Evolutionary conservation across 805 yeast genomes (phyloP).

Genomic region (Candida arabinofermentans): DNA sequence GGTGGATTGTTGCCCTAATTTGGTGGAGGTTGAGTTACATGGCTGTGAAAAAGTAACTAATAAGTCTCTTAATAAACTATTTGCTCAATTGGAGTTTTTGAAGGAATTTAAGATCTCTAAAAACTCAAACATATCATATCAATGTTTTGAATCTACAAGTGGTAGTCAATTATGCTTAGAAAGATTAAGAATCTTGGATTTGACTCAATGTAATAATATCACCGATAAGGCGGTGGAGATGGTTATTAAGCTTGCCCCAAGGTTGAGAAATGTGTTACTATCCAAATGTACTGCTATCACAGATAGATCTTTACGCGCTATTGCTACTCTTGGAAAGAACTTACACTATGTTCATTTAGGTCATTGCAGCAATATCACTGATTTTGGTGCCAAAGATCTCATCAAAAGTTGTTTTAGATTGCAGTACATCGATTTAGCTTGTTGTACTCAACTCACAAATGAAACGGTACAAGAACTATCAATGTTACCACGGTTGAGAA

Average conservation of each 20-base stretch:
- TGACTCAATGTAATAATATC: slow-evolving; percentile 76
- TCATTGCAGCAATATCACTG: slow-evolving; percentile 88
- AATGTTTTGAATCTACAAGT: slow-evolving; percentile 43
- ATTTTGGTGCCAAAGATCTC: slow-evolving; percentile 73
- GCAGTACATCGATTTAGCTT: slow-evolving; percentile 91
- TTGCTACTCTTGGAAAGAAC: slow-evolving; percentile 71
- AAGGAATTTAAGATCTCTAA: slow-evolving; percentile 82
- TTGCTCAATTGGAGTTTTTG: slow-evolving; percentile 61
- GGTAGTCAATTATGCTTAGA: slow-evolving; percentile 42
- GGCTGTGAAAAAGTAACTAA: slow-evolving; percentile 74
- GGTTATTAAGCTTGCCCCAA: slow-evolving; percentile 74
- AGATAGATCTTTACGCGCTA: slow-evolving; percentile 68
- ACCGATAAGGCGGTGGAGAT: slow-evolving; percentile 76
- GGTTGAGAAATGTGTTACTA: slow-evolving; percentile 78
- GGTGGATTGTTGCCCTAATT: slow-evolving; percentile 66
- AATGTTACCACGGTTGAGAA: slow-evolving; percentile 69
- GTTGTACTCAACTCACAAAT: slow-evolving; percentile 87
- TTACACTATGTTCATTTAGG: slow-evolving; percentile 91
- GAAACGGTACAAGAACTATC: slow-evolving; percentile 74
- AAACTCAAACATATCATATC: slow-evolving; percentile 66
- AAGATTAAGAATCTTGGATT: slow-evolving; percentile 73
- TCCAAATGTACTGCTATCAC: slow-evolving; percentile 88
- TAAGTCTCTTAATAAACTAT: slow-evolving; percentile 50
- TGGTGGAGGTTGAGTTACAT: slow-evolving; percentile 88
- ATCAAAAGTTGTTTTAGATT: slow-evolving; percentile 78